A percentile compares a stretch with the other conserved stretches of the same genome.
Conservation (phyloP, 2,329 filamentous ascomycete genomes). For the Fusarium redolens region DNA sequence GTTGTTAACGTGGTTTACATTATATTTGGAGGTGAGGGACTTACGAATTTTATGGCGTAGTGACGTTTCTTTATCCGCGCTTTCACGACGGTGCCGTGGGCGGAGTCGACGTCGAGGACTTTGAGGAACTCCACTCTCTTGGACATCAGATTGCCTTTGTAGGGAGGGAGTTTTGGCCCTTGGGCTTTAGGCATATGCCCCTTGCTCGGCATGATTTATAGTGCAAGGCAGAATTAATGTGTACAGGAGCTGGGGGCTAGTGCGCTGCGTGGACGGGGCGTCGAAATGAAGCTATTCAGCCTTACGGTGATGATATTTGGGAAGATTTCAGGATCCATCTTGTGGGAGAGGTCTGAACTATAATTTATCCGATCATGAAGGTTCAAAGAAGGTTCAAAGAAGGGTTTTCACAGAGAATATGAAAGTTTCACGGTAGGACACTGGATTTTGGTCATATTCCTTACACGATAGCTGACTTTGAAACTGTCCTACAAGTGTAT, state of each 20-base stretch:
- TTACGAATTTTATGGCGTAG: conserved; percentile 8
- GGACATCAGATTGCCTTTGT: not conserved
- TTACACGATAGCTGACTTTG: no score
- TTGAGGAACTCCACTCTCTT: not conserved
- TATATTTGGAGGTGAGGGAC: not conserved
- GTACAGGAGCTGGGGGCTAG: accelerated
- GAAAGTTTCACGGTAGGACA: no score
- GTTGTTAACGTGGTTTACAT: not conserved
- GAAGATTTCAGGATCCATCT: accelerated
- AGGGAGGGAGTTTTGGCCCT: not conserved
- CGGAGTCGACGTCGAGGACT: not conserved
- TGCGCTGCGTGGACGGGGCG: not conserved
- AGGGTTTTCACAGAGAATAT: no score
- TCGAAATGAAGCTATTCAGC: not conserved
- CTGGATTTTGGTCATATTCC: no score
- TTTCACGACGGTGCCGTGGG: not conserved
- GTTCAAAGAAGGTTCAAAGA: not conserved
- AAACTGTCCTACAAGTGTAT: no score
- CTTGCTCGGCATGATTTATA: not conserved
- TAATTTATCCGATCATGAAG: accelerated
- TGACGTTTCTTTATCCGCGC: not conserved
- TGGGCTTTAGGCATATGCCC: not conserved
- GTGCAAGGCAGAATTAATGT: accelerated
- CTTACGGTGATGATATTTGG: accelerated
- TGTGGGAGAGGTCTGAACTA: not conserved